Evolutionary conservation across 164 flowering plant species (phyloP).

Genomic region (Hamamelis virginiana): DNA sequence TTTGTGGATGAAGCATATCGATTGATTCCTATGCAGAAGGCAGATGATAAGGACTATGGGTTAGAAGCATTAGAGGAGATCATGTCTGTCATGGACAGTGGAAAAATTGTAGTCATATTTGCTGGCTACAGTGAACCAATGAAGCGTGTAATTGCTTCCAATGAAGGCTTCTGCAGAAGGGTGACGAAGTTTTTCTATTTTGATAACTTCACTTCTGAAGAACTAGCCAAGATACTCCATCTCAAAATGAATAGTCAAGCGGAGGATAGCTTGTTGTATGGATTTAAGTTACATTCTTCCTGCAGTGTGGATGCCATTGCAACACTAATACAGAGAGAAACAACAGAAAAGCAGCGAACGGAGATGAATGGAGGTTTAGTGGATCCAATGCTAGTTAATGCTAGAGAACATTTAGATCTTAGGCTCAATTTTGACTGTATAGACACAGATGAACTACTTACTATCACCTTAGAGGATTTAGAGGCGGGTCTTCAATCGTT

Average conservation of each 20-base stretch:
- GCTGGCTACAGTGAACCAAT: constrained; percentile 96
- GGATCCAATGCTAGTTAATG: constrained; percentile 84
- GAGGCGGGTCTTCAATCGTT: constrained; percentile 63
- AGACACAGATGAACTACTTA: constrained; percentile 62
- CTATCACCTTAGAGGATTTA: constrained; percentile 77
- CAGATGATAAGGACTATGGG: constrained; percentile 96
- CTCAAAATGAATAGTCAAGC: constrained; percentile 74
- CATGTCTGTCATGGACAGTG: constrained; percentile 98
- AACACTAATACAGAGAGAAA: constrained; percentile 53
- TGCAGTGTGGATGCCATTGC: constrained; percentile 69
- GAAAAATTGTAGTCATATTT: constrained; percentile 90
- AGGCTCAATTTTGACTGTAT: constrained; percentile 77
- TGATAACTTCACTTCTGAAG: constrained; percentile 67
- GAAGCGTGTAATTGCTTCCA: constrained; percentile 82
- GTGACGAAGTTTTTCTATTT: constrained; percentile 92
- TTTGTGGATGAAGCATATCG: constrained; percentile 98
- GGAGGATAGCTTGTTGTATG: constrained; percentile 61
- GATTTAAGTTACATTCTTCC: constrained; percentile 72
- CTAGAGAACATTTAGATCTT: constrained; percentile 83
- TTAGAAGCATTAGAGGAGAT: constrained; percentile 97
- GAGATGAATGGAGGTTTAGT: constrained; percentile 95
- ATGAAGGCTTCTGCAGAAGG: constrained; percentile 94
- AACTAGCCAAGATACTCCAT: constrained; percentile 72
- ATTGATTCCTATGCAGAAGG: constrained; percentile 86
- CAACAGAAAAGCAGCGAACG: constrained; percentile 71